Evolutionary conservation across 1,139 yeast species (phyloP).

Genomic region (Taphrina deformans): DNA sequence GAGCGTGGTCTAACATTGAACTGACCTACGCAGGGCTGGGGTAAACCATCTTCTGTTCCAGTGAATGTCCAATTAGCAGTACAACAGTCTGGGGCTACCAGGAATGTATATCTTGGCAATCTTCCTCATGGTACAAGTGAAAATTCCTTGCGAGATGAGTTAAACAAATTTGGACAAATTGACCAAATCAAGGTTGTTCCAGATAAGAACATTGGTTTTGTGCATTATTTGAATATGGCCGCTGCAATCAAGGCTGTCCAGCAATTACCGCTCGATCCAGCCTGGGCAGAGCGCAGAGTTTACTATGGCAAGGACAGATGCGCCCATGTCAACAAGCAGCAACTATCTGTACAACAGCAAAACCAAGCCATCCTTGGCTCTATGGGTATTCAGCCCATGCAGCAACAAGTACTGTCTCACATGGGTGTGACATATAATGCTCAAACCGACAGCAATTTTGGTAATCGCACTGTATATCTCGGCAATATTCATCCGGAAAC

Average conservation of each 20-base stretch:
- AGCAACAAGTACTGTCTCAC: neutral
- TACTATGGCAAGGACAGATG: slow-evolving; percentile 90
- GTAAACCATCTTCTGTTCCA: slow-evolving; percentile 41
- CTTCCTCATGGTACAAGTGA: slow-evolving; percentile 61
- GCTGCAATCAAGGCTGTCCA: slow-evolving; percentile 81
- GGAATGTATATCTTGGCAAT: slow-evolving; percentile 83
- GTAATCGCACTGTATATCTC: slow-evolving; percentile 87
- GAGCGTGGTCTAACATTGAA: slow-evolving; percentile 49
- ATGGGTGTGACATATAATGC: neutral
- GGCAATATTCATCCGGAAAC: slow-evolving; percentile 86
- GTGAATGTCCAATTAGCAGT: slow-evolving; percentile 73
- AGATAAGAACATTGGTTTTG: slow-evolving; percentile 75
- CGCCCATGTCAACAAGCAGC: slow-evolving; percentile 26
- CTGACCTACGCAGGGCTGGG: slow-evolving; percentile 18
- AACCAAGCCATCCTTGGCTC: slow-evolving; percentile 23
- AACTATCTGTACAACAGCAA: slow-evolving; percentile 20
- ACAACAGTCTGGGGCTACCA: slow-evolving; percentile 82
- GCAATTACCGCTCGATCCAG: slow-evolving; percentile 57
- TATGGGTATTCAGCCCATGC: slow-evolving; percentile 15
- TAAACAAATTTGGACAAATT: slow-evolving; percentile 73
- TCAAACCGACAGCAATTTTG: slow-evolving; percentile 53
- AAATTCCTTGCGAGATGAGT: slow-evolving; percentile 62
- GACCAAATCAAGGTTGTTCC: slow-evolving; percentile 74
- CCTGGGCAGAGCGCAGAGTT: slow-evolving; percentile 64
- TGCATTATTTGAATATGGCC: slow-evolving; percentile 76